Evolutionary conservation across 2,329 filamentous ascomycete species (phyloP).

Genomic region (Colletotrichum aenigma): DNA sequence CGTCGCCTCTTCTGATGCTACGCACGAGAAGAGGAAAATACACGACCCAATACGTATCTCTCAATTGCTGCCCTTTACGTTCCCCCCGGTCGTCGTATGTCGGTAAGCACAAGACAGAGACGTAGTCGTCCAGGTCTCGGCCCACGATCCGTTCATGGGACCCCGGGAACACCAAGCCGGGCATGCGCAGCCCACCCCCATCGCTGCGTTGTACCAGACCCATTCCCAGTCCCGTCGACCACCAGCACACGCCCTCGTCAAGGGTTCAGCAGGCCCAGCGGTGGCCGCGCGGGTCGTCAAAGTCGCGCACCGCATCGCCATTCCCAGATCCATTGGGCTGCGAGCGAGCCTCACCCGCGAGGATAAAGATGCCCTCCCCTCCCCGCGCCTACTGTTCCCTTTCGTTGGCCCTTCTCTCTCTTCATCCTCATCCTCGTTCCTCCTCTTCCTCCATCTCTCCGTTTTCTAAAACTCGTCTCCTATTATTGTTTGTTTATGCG

Average conservation of each 20-base stretch:
- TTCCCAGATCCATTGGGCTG: constrained; percentile 22
- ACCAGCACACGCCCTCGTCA: not conserved
- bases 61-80: not conserved
- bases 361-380: constrained; percentile 22
- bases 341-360: constrained; percentile 6
- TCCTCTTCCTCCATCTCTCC: not conserved
- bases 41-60: not conserved
- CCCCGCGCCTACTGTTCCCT: constrained; percentile 11
- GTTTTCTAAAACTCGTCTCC: not conserved
- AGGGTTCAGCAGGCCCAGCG: not conserved
- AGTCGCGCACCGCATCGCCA: constrained; percentile 21
- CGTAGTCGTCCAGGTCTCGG: not conserved
- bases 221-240: not conserved
- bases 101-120: not conserved
- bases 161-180: constrained; percentile 5
- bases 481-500: constrained; percentile 6
- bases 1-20: not conserved
- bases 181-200: not conserved
- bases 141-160: constrained; percentile 9
- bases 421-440: constrained; percentile 8
- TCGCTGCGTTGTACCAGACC: constrained; percentile 12
- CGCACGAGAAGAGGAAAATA: not conserved
- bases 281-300: not conserved
- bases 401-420: constrained; percentile 16
- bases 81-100: not conserved